Evolutionary conservation across 2,329 filamentous ascomycete species (phyloP), one percentile per base, ranked within the genome.

Genomic region (Aspergillus sp.): DNA sequence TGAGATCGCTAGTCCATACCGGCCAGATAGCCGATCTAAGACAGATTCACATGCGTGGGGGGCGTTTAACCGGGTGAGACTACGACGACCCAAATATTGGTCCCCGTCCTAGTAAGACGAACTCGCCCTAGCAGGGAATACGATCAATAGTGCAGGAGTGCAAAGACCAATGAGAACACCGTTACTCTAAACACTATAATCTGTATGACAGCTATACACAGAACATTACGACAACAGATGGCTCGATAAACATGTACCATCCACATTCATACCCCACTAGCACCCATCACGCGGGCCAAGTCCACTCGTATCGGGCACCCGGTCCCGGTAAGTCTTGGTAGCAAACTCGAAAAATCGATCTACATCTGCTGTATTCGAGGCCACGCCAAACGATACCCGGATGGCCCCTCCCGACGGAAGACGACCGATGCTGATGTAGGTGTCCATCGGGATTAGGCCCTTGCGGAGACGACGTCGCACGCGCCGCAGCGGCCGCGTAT

Each of bases 381-480:
- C 59, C 49, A 61, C 17, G 5, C 59, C 59, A 15, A 61, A 61
- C 2, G 59, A 61, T 19, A 61, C 55, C 13, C 59, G 55, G 36
- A 61, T 39, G 6, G 59, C 59, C 4, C 59, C 59, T 7, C 55
- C 59, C 17, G 59, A 58, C 8, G 59, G 55, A 41, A 61, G 49
- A 12, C 59, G 55, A 25, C 43, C 25, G 9, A 54, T 32, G 39
- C 32, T 36, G 17, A 61, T 57, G 38, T 58, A 58, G n/a, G 47
- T 43, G 17, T 61, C 59, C 8, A 61, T n/a, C 8, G 55, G 32
- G 3, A 38, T 36, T n/a, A 30, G 32, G 12, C 32, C 38, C n/a
- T 58, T 54, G 13, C 48, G 28, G 10, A 58, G 21, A 5, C 36
- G 59, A 6, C 53, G 17, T 7, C 55, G 55, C 30, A 58, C 13